Base-by-base conservation (phyloP, 208 protist genomes). In the Trypanosoma lewisi region DNA sequence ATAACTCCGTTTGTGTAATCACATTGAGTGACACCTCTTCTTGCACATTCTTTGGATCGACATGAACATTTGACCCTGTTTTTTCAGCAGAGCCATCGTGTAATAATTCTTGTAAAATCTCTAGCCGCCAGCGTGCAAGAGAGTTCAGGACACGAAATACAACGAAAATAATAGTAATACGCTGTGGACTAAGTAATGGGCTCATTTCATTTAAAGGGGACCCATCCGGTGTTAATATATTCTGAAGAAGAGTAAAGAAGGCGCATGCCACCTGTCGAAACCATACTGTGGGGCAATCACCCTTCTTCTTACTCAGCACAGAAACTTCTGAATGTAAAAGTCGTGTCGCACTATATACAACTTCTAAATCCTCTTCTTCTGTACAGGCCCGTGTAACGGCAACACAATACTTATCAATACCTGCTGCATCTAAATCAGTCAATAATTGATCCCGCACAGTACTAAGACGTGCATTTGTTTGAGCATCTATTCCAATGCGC, bases 231-330 rank as follows among this genome's bases (percentile, higher is more conserved):
- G 76, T 85, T 25, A 94, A 59, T 56, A 89, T 83, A 65, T 85
- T 89, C 63, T 94, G 85, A 55, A 88, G 67, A 30, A 89, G 68
- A n/a, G 83, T 57, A 58, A 94, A 90, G 34, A 86, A 75, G 9
- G 85, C 70, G 1, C 71, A 75, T 21, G 80, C 73, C 23, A 78
- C 63, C 34, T 73, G 67, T 34, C 77, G 63, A 34, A 89, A 77
- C 80, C 82, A 91, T 34, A 63, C 48, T 33, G 63, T 64, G 52
- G 75, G 73, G 16, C 63, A 60, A 3, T 87, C 84, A 34, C 58
- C 67, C 48, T 85, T 89, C 25, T 75, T 75, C 30, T 75, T 75
- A 57, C 74, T 75, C 39, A 84, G 36, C 11, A 87, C 60, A 21
- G 51, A 56, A 17, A 87, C 58, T 41, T 86, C 63, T 0, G 69